Evolutionary conservation across 192 early-diverging fungal genomes (phyloP).

Genomic region (Backusella luteola): DNA sequence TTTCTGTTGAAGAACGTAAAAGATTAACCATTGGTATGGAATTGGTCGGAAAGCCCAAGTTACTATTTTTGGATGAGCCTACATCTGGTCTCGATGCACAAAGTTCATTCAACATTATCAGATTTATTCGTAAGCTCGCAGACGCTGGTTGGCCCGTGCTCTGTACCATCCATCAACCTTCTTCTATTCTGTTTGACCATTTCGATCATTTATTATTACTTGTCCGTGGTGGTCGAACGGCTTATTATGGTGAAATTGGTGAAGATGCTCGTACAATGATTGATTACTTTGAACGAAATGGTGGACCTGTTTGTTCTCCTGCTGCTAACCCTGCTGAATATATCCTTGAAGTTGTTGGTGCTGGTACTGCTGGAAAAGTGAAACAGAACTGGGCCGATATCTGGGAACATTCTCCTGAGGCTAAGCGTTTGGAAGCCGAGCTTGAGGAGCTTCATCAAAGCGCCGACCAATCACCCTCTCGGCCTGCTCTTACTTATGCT

Average conservation of each 20-base stretch:
- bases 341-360: slow-evolving; percentile 79
- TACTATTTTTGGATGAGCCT: slow-evolving; percentile 89
- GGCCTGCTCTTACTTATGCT: slow-evolving; percentile 42
- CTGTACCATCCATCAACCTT: slow-evolving; percentile 88
- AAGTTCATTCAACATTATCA: slow-evolving; percentile 71
- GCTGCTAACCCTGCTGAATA: slow-evolving; percentile 84
- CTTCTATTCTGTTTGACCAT: slow-evolving; percentile 74
- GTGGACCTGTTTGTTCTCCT: slow-evolving; percentile 61
- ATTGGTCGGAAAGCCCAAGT: slow-evolving; percentile 71
- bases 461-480: slow-evolving; percentile 25
- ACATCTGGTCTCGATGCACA: slow-evolving; percentile 84
- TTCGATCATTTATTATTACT: slow-evolving; percentile 83
- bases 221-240: slow-evolving; percentile 74
- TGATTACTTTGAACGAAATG: slow-evolving; percentile 71
- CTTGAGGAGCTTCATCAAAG: slow-evolving; percentile 54
- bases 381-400: slow-evolving; percentile 69
- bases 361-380: slow-evolving; percentile 39
- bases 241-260: slow-evolving; percentile 83
- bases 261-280: slow-evolving; percentile 61
- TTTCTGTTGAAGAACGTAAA: slow-evolving; percentile 86
- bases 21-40: slow-evolving; percentile 86
- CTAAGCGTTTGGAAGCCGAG: slow-evolving; percentile 36
- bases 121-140: slow-evolving; percentile 68
- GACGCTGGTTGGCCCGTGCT: slow-evolving; percentile 67
- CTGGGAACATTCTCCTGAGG: slow-evolving; percentile 65